phyloP scores from a whole-genome alignment of 805 yeast species.

The Soucietia sequanensis region DNA sequence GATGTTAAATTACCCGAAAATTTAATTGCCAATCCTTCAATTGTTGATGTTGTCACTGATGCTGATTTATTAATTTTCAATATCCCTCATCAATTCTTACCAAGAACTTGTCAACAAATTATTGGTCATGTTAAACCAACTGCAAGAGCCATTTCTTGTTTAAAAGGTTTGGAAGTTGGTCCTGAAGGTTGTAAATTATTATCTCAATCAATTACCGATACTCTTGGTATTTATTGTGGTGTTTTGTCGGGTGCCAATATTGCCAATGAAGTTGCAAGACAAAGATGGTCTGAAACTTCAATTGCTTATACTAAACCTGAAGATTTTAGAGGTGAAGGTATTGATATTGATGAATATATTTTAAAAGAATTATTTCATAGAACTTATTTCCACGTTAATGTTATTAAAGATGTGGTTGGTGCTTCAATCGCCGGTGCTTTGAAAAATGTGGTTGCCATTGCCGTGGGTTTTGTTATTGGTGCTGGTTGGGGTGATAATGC shows the following conservation, averaged over 20 bases:
- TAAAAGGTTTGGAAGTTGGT: constrained; percentile 91
- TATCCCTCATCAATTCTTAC: constrained; percentile 95
- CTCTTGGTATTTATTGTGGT: constrained; percentile 88
- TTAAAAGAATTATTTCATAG: constrained; percentile 90
- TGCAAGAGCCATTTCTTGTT: constrained; percentile 89
- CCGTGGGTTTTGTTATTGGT: constrained; percentile 97
- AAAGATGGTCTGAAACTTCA: constrained; percentile 97
- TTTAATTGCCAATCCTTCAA: constrained; percentile 82
- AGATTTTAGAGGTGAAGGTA: constrained; percentile 65
- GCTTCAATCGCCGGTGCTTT: constrained; percentile 96
- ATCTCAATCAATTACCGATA: constrained; percentile 74
- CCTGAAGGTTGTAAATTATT: constrained; percentile 82
- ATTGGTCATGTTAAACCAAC: constrained; percentile 68
- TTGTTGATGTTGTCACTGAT: constrained; percentile 69
- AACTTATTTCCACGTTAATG: constrained; percentile 96
- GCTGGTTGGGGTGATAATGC: constrained; percentile 99
- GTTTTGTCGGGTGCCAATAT: constrained; percentile 96
- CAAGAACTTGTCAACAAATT: constrained; percentile 70
- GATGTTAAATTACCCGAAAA: constrained; percentile 82
- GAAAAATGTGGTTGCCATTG: constrained; percentile 92
- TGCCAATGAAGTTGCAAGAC: constrained; percentile 94
- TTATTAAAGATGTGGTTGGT: constrained; percentile 91
- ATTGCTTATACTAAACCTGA: constrained; percentile 81
- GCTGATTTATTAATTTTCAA: constrained; percentile 91
- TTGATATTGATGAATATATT: constrained; percentile 68